Evolutionary conservation across 495 filamentous ascomycete genomes (phyloP).

Genomic region (Schizothecium vesticola): DNA sequence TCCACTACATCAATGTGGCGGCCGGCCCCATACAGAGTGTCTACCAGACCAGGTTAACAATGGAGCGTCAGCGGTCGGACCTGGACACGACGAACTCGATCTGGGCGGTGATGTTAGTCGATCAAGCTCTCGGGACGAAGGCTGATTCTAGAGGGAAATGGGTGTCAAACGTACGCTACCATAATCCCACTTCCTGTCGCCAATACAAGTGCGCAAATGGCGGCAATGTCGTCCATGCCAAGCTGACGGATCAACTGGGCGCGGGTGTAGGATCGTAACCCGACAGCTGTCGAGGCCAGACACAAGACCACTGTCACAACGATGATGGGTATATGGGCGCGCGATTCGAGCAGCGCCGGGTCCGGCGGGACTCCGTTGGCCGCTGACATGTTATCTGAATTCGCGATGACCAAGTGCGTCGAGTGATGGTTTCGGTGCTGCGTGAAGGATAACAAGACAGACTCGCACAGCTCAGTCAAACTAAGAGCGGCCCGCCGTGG

Average conservation of each 20-base stretch:
- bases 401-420: not conserved
- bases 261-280: constrained; percentile 37
- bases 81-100: not conserved
- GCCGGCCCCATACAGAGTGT: constrained; percentile 25
- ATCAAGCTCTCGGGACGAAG: not conserved
- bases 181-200: constrained; percentile 22
- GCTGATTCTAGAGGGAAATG: not conserved
- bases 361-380: not conserved
- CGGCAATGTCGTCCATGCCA: constrained; percentile 38
- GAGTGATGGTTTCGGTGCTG: not conserved
- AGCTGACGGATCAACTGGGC: constrained; percentile 35
- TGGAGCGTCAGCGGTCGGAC: not conserved
- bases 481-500: not conserved
- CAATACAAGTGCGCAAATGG: constrained; percentile 23
- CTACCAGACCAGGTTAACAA: not conserved
- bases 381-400: not conserved
- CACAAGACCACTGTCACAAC: constrained; percentile 18
- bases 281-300: constrained; percentile 30
- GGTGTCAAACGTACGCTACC: constrained; percentile 16
- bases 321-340: constrained; percentile 17
- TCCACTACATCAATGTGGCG: constrained; percentile 16
- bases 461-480: not conserved
- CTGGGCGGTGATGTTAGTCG: not conserved
- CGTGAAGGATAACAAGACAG: not conserved
- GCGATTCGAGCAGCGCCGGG: constrained; percentile 18